Percentiles rank a stretch among this genome's conserved stretches.
Evolutionary conservation across 2,329 filamentous ascomycete genomes (phyloP).

Genomic region (Dactylellina drechsleri): DNA sequence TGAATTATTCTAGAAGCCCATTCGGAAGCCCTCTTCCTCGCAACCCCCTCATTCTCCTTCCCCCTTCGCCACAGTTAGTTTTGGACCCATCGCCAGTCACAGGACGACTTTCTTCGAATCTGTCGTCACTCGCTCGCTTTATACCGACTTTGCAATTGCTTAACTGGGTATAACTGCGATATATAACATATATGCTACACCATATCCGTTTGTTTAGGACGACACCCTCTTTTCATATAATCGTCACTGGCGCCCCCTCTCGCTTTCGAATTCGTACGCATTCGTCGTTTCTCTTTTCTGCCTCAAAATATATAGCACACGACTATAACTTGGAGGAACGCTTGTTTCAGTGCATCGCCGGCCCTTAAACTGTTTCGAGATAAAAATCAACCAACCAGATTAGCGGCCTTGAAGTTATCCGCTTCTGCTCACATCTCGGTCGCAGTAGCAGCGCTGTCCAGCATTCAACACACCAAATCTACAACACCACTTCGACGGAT

Average conservation of each 20-base stretch:
- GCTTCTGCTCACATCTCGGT: conserved; percentile 34
- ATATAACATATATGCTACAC: conserved; percentile 7
- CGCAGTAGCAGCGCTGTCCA: conserved; percentile 21
- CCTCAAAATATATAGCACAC: conserved; percentile 15
- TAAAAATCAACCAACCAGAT: not conserved
- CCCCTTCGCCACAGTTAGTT: conserved; percentile 37
- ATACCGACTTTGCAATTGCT: conserved; percentile 31
- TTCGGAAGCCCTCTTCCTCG: conserved; percentile 49
- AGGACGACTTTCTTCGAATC: conserved; percentile 3
- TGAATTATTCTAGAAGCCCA: conserved; percentile 52
- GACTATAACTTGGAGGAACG: conserved; percentile 5
- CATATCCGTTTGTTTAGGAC: conserved; percentile 25
- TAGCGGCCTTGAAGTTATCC: conserved; percentile 11
- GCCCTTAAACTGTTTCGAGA: conserved; percentile 6
- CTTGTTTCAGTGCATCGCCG: conserved; percentile 28
- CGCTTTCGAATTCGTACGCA: conserved; percentile 7
- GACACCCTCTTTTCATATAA: conserved; percentile 28
- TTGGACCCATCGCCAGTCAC: conserved; percentile 40
- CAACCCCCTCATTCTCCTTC: conserved; percentile 34
- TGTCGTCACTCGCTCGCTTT: conserved; percentile 35
- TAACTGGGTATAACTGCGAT: conserved; percentile 23
- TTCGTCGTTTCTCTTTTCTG: conserved; percentile 28
- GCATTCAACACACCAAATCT: conserved; percentile 18
- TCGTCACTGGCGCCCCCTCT: conserved; percentile 1
- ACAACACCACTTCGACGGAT: conserved; percentile 18